phyloP scores from a whole-genome alignment of 257 asterid genomes.

The Penstemon newberryi region DNA sequence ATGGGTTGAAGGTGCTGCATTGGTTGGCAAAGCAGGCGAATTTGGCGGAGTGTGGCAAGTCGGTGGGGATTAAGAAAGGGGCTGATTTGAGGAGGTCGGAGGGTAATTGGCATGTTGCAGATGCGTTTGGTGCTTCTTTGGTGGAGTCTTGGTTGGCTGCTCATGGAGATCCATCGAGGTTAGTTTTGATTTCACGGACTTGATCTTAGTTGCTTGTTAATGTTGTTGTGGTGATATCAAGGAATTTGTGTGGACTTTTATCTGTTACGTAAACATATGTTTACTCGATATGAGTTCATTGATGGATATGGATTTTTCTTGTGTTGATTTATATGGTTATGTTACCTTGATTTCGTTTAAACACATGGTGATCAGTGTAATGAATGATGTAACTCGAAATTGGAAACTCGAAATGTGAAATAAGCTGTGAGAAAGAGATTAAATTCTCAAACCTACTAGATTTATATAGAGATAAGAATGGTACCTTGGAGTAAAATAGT shows the following conservation, averaged over 20 bases:
- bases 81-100: constrained; percentile 60
- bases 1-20: constrained; percentile 82
- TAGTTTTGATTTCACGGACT: neutral
- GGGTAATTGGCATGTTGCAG: constrained; percentile 59
- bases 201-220: constrained; percentile 19
- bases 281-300: neutral
- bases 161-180: constrained; percentile 97
- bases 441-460: neutral
- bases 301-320: constrained; percentile 7
- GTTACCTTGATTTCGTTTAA: constrained; percentile 14
- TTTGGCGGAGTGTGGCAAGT: constrained; percentile 81
- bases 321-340: constrained; percentile 11
- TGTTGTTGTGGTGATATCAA: constrained; percentile 13
- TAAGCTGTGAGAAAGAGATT: neutral
- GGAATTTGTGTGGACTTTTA: constrained; percentile 28
- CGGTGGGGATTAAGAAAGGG: constrained; percentile 48
- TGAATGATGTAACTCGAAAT: constrained; percentile 14
- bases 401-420: constrained; percentile 5
- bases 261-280: constrained; percentile 5
- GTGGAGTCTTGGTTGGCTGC: constrained; percentile 99
- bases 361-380: neutral
- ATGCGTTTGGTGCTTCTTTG: constrained; percentile 88
- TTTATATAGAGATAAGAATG: neutral
- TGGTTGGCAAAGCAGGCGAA: constrained; percentile 93
- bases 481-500: neutral